Base-by-base conservation (phyloP, 805 yeast genomes). In the Priceomyces fermenticarens region DNA sequence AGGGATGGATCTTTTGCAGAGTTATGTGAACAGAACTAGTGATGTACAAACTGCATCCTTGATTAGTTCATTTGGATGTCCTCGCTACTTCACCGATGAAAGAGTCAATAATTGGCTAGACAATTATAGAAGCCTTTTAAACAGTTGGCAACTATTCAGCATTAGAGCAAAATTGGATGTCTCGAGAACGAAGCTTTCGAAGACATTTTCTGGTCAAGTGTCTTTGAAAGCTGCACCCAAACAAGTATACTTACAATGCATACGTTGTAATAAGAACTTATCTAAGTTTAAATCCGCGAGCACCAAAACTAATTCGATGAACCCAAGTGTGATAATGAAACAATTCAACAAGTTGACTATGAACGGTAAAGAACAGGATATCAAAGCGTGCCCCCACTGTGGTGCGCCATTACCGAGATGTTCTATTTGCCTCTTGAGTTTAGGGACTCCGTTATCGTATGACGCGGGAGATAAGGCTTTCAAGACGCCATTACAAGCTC, bases 31-130 rank as follows among this genome's bases (percentile, higher is more conserved):
- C 60, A 73, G 90, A 52, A 87, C 95, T 0, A 78, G 88, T 39
- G 99, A 91, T 59, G 85, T 89, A 2, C 99, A 91, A 59, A 89
- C 95, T 0, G 97, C 96, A 0, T 83, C 96, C 0, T 63, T 90
- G 39, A 80, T 91, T 3, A 77, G 88, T 0, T 73, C 90, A 4
- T 87, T 77, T 64, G 96, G 89, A 0, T 83, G 83, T 38, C 97
- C 98, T 0, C 70, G 89, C 44, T 90, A 85, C 59, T 88, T 90
- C 59, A 63, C 63, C 8, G 96, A 88, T 57, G 65, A 62, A 3
- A 67, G 95, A 42, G 88, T 84, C 2, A 84, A 82, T 25, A 77
- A 75, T 43, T 91, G 99, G 99, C 72, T 83, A 3, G 78, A 77
- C 35, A 74, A 80, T 36, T 88, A 89, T 57, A 64, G 93, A 36